A percentile compares a stretch with the other conserved stretches of the same genome.
phyloP scores from a whole-genome alignment of 2,329 filamentous ascomycete genomes.

The Xenoacremonium recifei region DNA sequence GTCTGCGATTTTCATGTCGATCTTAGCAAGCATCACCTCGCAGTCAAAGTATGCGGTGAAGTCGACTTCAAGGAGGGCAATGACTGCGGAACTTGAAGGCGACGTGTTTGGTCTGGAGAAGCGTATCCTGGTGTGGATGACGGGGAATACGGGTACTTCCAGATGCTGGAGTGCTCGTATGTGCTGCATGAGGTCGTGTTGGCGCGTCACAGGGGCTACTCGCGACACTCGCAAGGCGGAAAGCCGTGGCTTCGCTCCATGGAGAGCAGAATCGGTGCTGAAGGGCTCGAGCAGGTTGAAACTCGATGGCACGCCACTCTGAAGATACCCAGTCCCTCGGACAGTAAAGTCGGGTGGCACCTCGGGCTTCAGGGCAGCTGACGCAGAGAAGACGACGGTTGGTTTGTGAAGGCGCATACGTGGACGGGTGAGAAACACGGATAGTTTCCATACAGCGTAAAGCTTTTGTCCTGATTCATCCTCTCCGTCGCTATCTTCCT shows the following conservation, averaged over 20 bases:
- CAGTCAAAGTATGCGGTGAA: constrained; percentile 69
- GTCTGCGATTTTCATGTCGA: constrained; percentile 56
- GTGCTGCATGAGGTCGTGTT: constrained; percentile 60
- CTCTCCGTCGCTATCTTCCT: constrained; percentile 27
- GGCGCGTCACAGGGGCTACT: constrained; percentile 65
- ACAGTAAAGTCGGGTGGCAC: constrained; percentile 23
- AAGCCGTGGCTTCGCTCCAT: constrained; percentile 62
- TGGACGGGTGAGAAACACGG: constrained; percentile 57
- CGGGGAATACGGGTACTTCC: constrained; percentile 63
- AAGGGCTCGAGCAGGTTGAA: constrained; percentile 79
- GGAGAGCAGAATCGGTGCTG: constrained; percentile 61
- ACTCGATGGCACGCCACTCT: constrained; percentile 65
- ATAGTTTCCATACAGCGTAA: constrained; percentile 59
- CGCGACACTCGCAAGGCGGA: constrained; percentile 74
- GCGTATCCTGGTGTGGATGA: constrained; percentile 69
- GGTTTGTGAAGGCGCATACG: constrained; percentile 66
- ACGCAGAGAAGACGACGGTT: constrained; percentile 62
- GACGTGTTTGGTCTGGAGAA: constrained; percentile 64
- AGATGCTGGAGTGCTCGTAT: constrained; percentile 63
- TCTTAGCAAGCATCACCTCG: constrained; percentile 59
- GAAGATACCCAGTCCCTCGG: constrained; percentile 60
- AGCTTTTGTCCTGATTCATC: constrained; percentile 35
- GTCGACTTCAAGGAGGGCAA: constrained; percentile 72
- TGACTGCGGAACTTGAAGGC: constrained; percentile 58
- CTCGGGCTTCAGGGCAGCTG: constrained; percentile 58